phyloP scores from a whole-genome alignment of 495 filamentous ascomycete genomes.

The Penicillium dipodomyicola region DNA sequence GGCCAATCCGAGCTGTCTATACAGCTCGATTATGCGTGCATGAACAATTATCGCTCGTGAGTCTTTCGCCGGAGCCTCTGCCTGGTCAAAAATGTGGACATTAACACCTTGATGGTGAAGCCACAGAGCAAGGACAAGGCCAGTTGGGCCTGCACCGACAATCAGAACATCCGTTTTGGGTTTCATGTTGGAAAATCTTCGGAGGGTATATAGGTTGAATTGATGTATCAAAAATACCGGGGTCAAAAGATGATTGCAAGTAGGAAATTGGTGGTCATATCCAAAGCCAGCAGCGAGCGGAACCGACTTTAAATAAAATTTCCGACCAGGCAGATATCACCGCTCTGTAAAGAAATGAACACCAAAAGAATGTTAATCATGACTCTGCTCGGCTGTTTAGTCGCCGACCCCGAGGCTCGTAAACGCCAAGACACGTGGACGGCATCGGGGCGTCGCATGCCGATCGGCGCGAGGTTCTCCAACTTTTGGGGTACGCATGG shows the following conservation, averaged over 20 bases:
- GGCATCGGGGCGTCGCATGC: conserved; percentile 12
- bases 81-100: conserved; percentile 39
- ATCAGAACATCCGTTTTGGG: conserved; percentile 37
- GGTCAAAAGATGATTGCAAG: not conserved
- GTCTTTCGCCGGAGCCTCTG: conserved; percentile 23
- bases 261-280: not conserved
- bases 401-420: conserved; percentile 17
- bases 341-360: not conserved
- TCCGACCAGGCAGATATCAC: not conserved
- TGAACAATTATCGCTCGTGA: conserved; percentile 42
- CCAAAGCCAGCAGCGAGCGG: not conserved
- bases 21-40: conserved; percentile 44
- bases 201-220: not conserved
- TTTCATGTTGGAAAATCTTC: conserved; percentile 11
- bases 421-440: not conserved
- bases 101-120: conserved; percentile 35
- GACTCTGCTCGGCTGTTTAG: conserved; percentile 11
- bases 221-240: not conserved
- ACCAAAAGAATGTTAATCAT: not conserved
- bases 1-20: conserved; percentile 37
- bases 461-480: conserved; percentile 14
- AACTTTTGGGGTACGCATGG: not conserved
- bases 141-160: conserved; percentile 42
- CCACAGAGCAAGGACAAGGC: conserved; percentile 42
- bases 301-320: conserved; percentile 1